Evolutionary conservation across 2,329 filamentous ascomycete genomes (phyloP).

Genomic region (Pyrenophora tritici-repentis): DNA sequence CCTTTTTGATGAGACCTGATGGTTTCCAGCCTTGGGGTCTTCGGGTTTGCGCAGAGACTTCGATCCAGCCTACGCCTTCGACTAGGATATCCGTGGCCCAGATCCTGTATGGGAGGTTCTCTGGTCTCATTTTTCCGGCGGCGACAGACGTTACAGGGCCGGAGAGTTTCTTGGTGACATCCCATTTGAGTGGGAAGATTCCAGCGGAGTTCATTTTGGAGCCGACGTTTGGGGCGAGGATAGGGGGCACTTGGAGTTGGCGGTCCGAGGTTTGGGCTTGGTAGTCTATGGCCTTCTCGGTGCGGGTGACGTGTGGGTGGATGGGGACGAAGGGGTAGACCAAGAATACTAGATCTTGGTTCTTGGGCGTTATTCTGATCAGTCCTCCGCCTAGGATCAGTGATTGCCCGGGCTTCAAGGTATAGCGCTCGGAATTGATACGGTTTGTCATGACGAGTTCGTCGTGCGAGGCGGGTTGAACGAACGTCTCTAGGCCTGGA

Average conservation of each 20-base stretch:
- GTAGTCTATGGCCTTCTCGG: slow-evolving; percentile 76
- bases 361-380: slow-evolving; percentile 80
- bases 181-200: slow-evolving; percentile 73
- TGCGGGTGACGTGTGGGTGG: slow-evolving; percentile 74
- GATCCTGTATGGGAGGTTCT: slow-evolving; percentile 77
- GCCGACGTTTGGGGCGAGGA: slow-evolving; percentile 54
- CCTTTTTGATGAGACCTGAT: slow-evolving; percentile 56
- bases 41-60: slow-evolving; percentile 81
- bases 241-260: slow-evolving; percentile 66
- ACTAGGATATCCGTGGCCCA: slow-evolving; percentile 83
- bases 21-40: slow-evolving; percentile 40
- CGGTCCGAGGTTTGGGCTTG: slow-evolving; percentile 62
- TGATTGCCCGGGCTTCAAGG: slow-evolving; percentile 76
- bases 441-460: slow-evolving; percentile 80
- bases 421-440: slow-evolving; percentile 72
- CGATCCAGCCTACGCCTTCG: slow-evolving; percentile 92
- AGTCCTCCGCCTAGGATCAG: slow-evolving; percentile 80
- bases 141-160: slow-evolving; percentile 71
- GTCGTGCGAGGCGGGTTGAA: slow-evolving; percentile 67
- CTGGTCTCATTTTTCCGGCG: slow-evolving; percentile 66
- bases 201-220: slow-evolving; percentile 63
- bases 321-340: slow-evolving; percentile 88
- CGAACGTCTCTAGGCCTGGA: slow-evolving; percentile 67
- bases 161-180: slow-evolving; percentile 80
- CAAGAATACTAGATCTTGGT: slow-evolving; percentile 68